Evolutionary conservation across 352 stramenopile species (phyloP).

Genomic region (Pythium dissotocum): DNA sequence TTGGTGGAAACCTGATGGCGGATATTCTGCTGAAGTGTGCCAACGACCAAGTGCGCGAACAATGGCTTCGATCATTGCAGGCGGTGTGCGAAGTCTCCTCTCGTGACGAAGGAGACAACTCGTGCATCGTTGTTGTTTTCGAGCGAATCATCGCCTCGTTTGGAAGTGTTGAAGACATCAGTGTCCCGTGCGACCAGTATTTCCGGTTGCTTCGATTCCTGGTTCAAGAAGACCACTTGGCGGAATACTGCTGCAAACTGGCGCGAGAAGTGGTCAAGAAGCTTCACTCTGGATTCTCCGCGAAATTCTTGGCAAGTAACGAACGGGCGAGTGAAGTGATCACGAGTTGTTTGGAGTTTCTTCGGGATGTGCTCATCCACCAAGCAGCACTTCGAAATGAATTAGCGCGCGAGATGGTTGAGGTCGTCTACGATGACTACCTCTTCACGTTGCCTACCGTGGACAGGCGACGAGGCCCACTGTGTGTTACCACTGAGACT

Average conservation of each 20-base stretch:
- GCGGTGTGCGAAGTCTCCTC: constrained; percentile 56
- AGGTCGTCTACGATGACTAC: constrained; percentile 84
- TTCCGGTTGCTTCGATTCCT: constrained; percentile 70
- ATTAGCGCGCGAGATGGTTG: constrained; percentile 64
- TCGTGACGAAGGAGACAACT: constrained; percentile 27
- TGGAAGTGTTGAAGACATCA: constrained; percentile 60
- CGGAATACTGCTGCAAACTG: constrained; percentile 52
- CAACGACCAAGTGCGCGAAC: constrained; percentile 79
- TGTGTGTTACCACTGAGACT: constrained; percentile 80
- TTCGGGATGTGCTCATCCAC: constrained; percentile 65
- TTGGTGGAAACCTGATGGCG: constrained; percentile 46
- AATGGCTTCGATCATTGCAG: constrained; percentile 83
- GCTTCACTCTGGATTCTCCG: constrained; percentile 68
- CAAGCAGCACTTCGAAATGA: constrained; percentile 52
- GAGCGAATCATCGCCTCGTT: constrained; percentile 71
- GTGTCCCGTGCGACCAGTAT: constrained; percentile 69
- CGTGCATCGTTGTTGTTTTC: constrained; percentile 42
- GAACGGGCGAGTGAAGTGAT: constrained; percentile 68
- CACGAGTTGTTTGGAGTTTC: constrained; percentile 74
- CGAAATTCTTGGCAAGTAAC: constrained; percentile 78
- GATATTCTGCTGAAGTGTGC: constrained; percentile 63
- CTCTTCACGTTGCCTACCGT: constrained; percentile 79
- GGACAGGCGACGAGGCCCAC: constrained; percentile 58
- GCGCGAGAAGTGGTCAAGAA: constrained; percentile 58
- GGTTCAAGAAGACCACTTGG: constrained; percentile 55